Evolutionary conservation across 352 stramenopile genomes (phyloP), one percentile per base, ranked within the genome.

Genomic region (Peronospora destructor): DNA sequence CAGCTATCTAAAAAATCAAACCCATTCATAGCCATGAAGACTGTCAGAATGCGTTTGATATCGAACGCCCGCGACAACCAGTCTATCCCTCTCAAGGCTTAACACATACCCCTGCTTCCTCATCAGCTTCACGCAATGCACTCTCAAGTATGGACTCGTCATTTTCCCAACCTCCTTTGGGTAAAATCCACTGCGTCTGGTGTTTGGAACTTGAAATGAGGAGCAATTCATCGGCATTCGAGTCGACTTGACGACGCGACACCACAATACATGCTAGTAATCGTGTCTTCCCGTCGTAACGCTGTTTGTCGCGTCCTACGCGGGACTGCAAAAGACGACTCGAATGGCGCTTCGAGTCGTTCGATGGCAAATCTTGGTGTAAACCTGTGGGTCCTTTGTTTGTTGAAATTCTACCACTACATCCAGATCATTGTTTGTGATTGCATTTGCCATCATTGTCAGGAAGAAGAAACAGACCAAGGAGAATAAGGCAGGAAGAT

Each of bases 141-240:
- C 87, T 92, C 49, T 98, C 82, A 47, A 87, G 68, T n/a, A 84
- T 66, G 0, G 77, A 86, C 61, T 98, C 95, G 54, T 98, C 95
- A 16, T 41, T 75, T 62, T 98, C 95, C 95, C 95, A 98, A 1
- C 94, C 95, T 34, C 95, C 95, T 61, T 98, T 98, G n/a, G 95
- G 95, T 6, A 98, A 59, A 40, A 98, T 97, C 93, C 93, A 98
- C 50, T 94, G 84, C 28, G 73, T 61, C 21, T 53, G 43, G 38
- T 83, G 64, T 59, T 97, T 97, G 55, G 86, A 84, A 56, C 79
- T 94, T 25, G 89, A 94, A 54, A 95, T 95, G 36, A 98, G 57
- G 47, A 98, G 49, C 36, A 83, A 59, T 16, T 64, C 52, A 7
- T 64, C 52, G 3, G 43, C 12, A 7, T 19, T 23, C 10, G 19